Conservation (phyloP, 352 stramenopile species). For the Globisporangium solare region DNA sequence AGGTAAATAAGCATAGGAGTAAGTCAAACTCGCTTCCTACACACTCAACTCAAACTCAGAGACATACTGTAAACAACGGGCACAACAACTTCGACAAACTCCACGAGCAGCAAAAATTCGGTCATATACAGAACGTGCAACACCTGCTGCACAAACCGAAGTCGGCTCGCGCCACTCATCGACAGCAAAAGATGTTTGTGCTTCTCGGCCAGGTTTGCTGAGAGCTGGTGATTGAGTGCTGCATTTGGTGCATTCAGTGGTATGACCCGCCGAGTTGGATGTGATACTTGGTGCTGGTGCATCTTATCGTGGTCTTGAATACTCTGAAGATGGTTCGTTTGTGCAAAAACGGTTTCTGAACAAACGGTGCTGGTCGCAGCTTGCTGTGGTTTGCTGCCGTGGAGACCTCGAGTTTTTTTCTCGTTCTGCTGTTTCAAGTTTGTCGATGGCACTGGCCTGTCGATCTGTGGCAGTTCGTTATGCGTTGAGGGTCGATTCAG, state of each 20-base stretch:
- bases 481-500: neutral
- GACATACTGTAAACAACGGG: conserved; percentile 20
- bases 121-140: conserved; percentile 14
- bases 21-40: neutral
- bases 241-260: too few relatives aligned
- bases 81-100: conserved; percentile 22
- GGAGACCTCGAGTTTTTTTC: too few relatives aligned
- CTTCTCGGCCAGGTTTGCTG: neutral
- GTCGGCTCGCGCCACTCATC: neutral
- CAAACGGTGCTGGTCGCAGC: too few relatives aligned
- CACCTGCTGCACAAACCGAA: conserved; percentile 3
- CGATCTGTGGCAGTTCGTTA: neutral
- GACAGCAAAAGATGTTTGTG: neutral
- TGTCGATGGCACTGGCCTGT: too few relatives aligned
- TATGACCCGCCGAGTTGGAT: too few relatives aligned
- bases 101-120: conserved; percentile 21
- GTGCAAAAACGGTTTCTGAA: too few relatives aligned
- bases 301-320: too few relatives aligned
- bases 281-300: too few relatives aligned
- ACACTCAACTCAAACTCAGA: neutral
- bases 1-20: neutral
- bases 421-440: too few relatives aligned
- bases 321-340: too few relatives aligned
- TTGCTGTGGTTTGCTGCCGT: too few relatives aligned
- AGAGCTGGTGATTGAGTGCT: too few relatives aligned